Evolutionary conservation across 805 yeast species (phyloP).

Genomic region (Hanseniaspora hatyaiensis): DNA sequence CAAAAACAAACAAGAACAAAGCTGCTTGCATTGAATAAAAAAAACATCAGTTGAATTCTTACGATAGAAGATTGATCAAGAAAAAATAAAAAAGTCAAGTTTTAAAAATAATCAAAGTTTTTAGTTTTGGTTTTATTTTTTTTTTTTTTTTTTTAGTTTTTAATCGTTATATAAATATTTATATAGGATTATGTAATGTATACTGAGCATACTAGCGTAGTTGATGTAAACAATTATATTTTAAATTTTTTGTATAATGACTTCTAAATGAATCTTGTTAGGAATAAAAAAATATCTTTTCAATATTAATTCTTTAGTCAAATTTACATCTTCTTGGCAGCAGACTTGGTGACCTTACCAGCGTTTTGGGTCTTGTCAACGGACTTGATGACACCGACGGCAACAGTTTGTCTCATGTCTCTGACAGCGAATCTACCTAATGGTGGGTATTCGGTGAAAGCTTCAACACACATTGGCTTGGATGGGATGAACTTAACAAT

Average conservation of each 20-base stretch:
- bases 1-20: too few relatives aligned
- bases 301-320: too few relatives aligned
- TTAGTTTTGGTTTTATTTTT: slow-evolving; percentile 1
- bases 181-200: slow-evolving; percentile 9
- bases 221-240: background rate
- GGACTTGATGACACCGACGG: slow-evolving; percentile 97
- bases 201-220: background rate
- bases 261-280: too few relatives aligned
- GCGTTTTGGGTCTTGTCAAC: slow-evolving; percentile 72
- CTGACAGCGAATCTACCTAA: slow-evolving; percentile 97
- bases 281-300: background rate
- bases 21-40: too few relatives aligned
- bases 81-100: too few relatives aligned
- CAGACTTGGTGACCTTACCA: slow-evolving; percentile 96
- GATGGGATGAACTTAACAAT: slow-evolving; percentile 79
- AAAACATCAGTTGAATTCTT: too few relatives aligned
- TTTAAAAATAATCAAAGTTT: background rate
- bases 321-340: slow-evolving; percentile 30
- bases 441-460: slow-evolving; percentile 91
- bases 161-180: slow-evolving; percentile 1
- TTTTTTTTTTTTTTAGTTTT: slow-evolving; percentile 8
- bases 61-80: too few relatives aligned
- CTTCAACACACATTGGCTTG: slow-evolving; percentile 91
- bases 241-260: too few relatives aligned
- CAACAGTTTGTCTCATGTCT: slow-evolving; percentile 99